These are phyloP conservation scores for Flammula alnicola DNA, from an alignment of 1,284 basidiomycete species.

Conservation along the genomic window DNA sequence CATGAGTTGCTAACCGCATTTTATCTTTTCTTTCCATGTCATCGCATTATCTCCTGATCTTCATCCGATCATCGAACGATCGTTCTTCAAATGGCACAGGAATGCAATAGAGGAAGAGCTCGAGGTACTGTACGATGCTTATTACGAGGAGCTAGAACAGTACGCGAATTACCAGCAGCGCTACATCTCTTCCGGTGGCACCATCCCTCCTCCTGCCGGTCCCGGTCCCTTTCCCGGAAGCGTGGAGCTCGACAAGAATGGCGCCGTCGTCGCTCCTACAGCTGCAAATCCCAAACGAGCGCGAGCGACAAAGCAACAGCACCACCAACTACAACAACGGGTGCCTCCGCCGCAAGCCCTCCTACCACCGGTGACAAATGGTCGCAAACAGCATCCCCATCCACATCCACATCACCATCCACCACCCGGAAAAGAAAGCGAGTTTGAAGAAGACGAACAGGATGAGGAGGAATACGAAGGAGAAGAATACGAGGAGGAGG, in stretches of 20 bases:
- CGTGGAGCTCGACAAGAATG: conserved; percentile 94
- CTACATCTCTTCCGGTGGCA: conserved; percentile 85
- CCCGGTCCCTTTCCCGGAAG: conserved; percentile 98
- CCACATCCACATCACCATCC: conserved; percentile 30
- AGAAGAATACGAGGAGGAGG: conserved; percentile 65
- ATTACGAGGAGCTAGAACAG: conserved; percentile 99
- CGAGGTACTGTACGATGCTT: conserved; percentile 98
- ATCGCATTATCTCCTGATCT: conserved; percentile 31
- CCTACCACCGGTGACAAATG: conserved; percentile 43
- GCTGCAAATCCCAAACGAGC: conserved; percentile 38
- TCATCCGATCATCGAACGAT: conserved; percentile 28
- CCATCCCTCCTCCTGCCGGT: conserved; percentile 88
- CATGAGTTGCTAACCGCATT: conserved; percentile 20
- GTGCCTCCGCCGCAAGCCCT: conserved; percentile 24
- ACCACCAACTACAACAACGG: conserved; percentile 35
- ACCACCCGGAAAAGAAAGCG: conserved; percentile 53
- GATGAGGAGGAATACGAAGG: conserved; percentile 70
- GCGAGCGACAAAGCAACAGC: conserved; percentile 40
- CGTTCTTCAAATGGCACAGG: conserved; percentile 45
- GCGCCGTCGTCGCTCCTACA: conserved; percentile 75
- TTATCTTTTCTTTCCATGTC: conserved; percentile 21
- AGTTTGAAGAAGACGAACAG: conserved; percentile 67
- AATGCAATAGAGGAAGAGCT: conserved; percentile 99
- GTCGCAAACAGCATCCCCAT: conserved; percentile 46
- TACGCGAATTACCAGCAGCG: conserved; percentile 98